phyloP scores from a whole-genome alignment of 495 filamentous ascomycete species.

The Corynascus novoguineensis region DNA sequence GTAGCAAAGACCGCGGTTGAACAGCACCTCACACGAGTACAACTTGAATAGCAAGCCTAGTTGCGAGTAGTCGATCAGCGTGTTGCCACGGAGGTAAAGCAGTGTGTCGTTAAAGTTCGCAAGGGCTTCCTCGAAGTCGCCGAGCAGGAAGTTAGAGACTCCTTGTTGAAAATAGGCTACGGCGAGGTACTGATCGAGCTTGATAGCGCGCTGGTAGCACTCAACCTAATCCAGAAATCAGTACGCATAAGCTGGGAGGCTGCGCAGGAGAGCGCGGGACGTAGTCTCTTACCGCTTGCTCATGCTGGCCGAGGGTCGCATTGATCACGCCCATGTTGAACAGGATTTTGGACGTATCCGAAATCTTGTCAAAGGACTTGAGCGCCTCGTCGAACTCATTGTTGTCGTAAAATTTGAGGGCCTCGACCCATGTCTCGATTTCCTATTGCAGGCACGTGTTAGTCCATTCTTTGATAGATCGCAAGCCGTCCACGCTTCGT shows the following conservation, averaged over 20 bases:
- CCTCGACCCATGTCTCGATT: constrained; percentile 97
- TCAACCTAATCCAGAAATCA: constrained; percentile 58
- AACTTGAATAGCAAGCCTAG: constrained; percentile 93
- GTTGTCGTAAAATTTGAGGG: constrained; percentile 86
- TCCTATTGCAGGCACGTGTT: constrained; percentile 54
- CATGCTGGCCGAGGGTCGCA: constrained; percentile 94
- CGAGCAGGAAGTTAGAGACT: constrained; percentile 94
- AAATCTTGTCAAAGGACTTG: constrained; percentile 73
- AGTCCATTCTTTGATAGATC: constrained; percentile 1
- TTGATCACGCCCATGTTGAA: constrained; percentile 99
- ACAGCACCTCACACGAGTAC: constrained; percentile 95
- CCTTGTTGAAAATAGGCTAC: constrained; percentile 99
- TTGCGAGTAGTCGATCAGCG: constrained; percentile 97
- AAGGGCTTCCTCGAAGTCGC: constrained; percentile 94
- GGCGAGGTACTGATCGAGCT: constrained; percentile 88
- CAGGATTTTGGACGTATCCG: constrained; percentile 95
- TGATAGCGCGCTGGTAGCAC: constrained; percentile 86
- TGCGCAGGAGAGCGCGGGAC: background rate
- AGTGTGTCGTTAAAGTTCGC: constrained; percentile 99
- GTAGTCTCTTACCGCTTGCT: constrained; percentile 68
- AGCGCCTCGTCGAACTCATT: constrained; percentile 91
- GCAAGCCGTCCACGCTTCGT: background rate
- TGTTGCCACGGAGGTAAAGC: constrained; percentile 90
- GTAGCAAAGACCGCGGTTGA: constrained; percentile 96
- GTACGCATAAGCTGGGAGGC: background rate